A percentile compares a stretch with the other conserved stretches of the same genome.
Evolutionary conservation across 129 eudicot genomes (phyloP).

Genomic region (Lactuca sativa): DNA sequence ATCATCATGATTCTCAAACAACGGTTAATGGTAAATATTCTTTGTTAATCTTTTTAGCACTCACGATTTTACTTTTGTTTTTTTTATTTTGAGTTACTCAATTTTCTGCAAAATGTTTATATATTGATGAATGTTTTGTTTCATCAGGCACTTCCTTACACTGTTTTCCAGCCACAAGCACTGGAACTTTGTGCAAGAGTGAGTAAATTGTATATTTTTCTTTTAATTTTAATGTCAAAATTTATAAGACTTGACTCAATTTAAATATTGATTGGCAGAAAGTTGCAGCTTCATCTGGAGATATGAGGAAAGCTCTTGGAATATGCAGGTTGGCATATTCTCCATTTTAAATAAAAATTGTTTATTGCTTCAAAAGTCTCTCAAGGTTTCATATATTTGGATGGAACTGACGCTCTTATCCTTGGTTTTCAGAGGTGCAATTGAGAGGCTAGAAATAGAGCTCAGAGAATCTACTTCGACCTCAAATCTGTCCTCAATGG

Average conservation of each 20-base stretch:
- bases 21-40: slow-evolving; percentile 58
- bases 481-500: slow-evolving; percentile 33
- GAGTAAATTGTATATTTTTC: slow-evolving; percentile 46
- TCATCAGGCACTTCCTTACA: slow-evolving; percentile 70
- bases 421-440: slow-evolving; percentile 76
- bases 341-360: neutral
- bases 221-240: neutral
- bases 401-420: neutral
- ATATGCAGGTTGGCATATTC: slow-evolving; percentile 73
- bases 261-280: slow-evolving; percentile 54
- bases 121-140: slow-evolving; percentile 15
- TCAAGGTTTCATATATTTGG: neutral
- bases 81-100: neutral
- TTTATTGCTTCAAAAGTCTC: neutral
- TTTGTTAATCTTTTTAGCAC: slow-evolving; percentile 7
- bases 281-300: slow-evolving; percentile 99
- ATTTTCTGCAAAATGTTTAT: slow-evolving; percentile 11
- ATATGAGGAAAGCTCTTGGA: slow-evolving; percentile 95
- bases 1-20: slow-evolving; percentile 77
- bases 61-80: neutral
- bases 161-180: slow-evolving; percentile 86
- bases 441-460: slow-evolving; percentile 81
- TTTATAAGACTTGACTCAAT: slow-evolving; percentile 1
- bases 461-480: slow-evolving; percentile 42
- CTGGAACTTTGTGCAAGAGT: slow-evolving; percentile 94